These are phyloP conservation scores for Umbellularia californica DNA, from an alignment of 164 flowering plant species.

Conservation along the genomic window DNA sequence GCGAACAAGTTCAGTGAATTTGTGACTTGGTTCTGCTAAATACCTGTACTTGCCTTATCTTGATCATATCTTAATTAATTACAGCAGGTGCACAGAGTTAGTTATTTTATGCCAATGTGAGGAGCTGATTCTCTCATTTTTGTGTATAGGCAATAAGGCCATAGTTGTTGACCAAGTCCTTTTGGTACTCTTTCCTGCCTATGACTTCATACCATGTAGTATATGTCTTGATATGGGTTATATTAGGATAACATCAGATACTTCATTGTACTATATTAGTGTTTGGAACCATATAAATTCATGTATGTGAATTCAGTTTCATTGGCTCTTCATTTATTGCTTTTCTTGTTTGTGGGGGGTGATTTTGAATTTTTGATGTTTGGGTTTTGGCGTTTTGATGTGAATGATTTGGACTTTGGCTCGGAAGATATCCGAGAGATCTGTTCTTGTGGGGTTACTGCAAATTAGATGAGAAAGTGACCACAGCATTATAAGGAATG, in stretches of 20 bases:
- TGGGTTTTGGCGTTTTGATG: too few relatives aligned
- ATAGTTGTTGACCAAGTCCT: not conserved
- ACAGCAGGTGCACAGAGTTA: not conserved
- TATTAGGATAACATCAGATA: not conserved
- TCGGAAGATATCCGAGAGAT: not conserved
- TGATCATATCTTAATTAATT: not conserved
- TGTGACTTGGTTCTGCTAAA: not conserved
- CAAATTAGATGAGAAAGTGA: not conserved
- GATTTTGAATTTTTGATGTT: not conserved
- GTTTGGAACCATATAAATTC: not conserved
- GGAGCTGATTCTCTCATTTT: not conserved
- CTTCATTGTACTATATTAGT: not conserved
- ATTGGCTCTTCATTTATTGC: not conserved
- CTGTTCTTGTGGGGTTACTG: not conserved
- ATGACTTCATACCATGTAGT: not conserved
- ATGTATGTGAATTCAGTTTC: not conserved
- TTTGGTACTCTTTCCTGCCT: not conserved
- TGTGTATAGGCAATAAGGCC: not conserved
- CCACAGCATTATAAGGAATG: not conserved
- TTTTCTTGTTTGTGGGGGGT: not conserved
- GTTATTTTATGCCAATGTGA: too few relatives aligned
- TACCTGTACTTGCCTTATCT: not conserved
- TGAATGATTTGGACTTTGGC: not conserved
- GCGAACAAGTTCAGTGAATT: not conserved
- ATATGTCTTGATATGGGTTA: not conserved